A percentile compares a stretch with the other conserved stretches of the same genome.
These are phyloP conservation scores for Panus rudis DNA, from an alignment of 768 basidiomycete genomes.

Conservation along the genomic window DNA sequence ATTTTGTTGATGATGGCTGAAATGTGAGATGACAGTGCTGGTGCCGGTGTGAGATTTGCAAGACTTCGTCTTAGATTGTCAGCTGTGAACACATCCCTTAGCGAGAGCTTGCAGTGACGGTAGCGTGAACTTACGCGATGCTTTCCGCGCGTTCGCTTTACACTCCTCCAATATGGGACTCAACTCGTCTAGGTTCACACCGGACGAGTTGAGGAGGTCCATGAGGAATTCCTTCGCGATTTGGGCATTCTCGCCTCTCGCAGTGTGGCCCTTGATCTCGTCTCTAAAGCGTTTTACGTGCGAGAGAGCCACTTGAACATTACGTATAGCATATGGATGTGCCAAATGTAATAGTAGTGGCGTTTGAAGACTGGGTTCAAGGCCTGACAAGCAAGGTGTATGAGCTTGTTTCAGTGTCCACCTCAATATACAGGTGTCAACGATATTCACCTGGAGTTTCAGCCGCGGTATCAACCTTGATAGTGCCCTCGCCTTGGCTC, in stretches of 20 bases:
- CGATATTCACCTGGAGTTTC: too few relatives aligned
- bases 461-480: too few relatives aligned
- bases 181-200: conserved; percentile 51
- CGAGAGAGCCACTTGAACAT: conserved; percentile 39
- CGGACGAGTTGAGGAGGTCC: conserved; percentile 59
- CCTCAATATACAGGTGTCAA: not conserved
- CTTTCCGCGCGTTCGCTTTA: conserved; percentile 21
- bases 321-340: conserved; percentile 55
- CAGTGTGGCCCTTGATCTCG: conserved; percentile 43
- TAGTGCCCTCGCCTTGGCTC: too few relatives aligned
- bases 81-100: conserved; percentile 28
- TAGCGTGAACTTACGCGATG: conserved; percentile 17
- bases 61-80: conserved; percentile 46
- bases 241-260: conserved; percentile 54
- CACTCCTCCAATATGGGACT: conserved; percentile 38
- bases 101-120: not conserved
- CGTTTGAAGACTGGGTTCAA: conserved; percentile 19
- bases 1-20: conserved; percentile 40
- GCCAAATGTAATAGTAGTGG: conserved; percentile 49
- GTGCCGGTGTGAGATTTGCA: conserved; percentile 52
- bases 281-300: conserved; percentile 56
- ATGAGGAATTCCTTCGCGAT: conserved; percentile 57
- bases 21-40: conserved; percentile 37
- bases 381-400: too few relatives aligned
- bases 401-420: not conserved